phyloP scores from a whole-genome alignment of 140 eudicot species.

The Senecio squalidus region DNA sequence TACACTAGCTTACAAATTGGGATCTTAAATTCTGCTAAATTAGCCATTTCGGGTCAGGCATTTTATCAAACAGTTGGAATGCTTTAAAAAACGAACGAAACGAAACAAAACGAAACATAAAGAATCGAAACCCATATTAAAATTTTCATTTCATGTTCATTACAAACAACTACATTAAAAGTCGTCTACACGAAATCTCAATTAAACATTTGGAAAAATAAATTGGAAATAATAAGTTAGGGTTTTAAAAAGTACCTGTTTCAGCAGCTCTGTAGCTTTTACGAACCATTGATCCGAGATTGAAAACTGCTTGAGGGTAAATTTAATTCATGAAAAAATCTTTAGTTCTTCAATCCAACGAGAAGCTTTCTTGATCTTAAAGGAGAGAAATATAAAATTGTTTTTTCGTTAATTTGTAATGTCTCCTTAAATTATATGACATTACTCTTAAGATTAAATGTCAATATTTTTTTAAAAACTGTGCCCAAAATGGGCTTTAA shows the following conservation, averaged over 20 bases:
- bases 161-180: background rate
- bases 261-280: conserved; percentile 24
- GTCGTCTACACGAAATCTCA: background rate
- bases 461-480: too few relatives aligned
- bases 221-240: background rate
- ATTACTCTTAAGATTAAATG: too few relatives aligned
- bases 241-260: conserved; percentile 10
- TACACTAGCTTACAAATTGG: too few relatives aligned
- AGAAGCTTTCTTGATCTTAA: too few relatives aligned
- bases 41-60: conserved; percentile 14
- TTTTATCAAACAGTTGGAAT: conserved; percentile 27
- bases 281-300: conserved; percentile 23
- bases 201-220: background rate
- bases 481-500: too few relatives aligned
- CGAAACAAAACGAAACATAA: background rate
- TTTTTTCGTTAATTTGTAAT: too few relatives aligned
- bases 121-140: background rate
- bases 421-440: too few relatives aligned
- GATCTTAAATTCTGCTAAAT: background rate
- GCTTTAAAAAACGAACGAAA: background rate
- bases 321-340: too few relatives aligned
- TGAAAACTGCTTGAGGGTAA: background rate
- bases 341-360: too few relatives aligned
- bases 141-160: background rate
- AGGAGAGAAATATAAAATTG: too few relatives aligned